Evolutionary conservation across 2,329 filamentous ascomycete species (phyloP).

Genomic region (Amauroascus verrucosus): DNA sequence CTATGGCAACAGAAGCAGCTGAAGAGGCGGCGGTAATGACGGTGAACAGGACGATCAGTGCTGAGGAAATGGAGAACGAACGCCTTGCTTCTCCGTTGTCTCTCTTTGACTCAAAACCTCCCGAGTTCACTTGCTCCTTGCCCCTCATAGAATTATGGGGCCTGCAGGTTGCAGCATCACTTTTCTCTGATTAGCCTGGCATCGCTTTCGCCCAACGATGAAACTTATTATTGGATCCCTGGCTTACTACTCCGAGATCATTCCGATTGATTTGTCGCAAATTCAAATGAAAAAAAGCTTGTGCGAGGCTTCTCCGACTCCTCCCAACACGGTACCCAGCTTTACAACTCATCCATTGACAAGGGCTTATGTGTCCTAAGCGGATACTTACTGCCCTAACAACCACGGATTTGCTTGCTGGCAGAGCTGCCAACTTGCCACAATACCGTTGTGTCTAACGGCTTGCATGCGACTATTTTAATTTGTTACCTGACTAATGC

Average conservation of each 20-base stretch:
- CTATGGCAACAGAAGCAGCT: neutral
- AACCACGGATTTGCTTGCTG: constrained; percentile 4
- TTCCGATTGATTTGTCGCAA: neutral
- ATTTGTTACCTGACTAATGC: constrained; percentile 16
- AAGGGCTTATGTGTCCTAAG: constrained; percentile 4
- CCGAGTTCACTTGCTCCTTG: too few relatives aligned
- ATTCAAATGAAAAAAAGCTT: constrained; percentile 1
- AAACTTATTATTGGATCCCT: constrained; percentile 3
- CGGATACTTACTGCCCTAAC: constrained; percentile 1
- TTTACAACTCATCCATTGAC: constrained; percentile 8
- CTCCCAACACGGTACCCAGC: neutral
- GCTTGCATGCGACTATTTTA: constrained; percentile 6
- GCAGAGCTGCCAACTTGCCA: constrained; percentile 8
- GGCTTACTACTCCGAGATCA: neutral
- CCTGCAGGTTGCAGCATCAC: constrained; percentile 11
- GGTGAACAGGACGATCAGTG: neutral
- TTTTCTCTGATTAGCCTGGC: constrained; percentile 5
- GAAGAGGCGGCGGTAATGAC: neutral
- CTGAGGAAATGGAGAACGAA: neutral
- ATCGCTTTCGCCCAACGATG: constrained; percentile 4
- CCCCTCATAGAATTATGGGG: constrained; percentile 4
- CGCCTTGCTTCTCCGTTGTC: constrained; percentile 3
- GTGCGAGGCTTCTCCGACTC: constrained; percentile 4
- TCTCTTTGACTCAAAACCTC: neutral
- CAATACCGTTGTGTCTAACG: neutral